These are phyloP conservation scores for Exophiala bonariae DNA, from an alignment of 2,329 filamentous ascomycete species.

Conservation along the genomic window DNA sequence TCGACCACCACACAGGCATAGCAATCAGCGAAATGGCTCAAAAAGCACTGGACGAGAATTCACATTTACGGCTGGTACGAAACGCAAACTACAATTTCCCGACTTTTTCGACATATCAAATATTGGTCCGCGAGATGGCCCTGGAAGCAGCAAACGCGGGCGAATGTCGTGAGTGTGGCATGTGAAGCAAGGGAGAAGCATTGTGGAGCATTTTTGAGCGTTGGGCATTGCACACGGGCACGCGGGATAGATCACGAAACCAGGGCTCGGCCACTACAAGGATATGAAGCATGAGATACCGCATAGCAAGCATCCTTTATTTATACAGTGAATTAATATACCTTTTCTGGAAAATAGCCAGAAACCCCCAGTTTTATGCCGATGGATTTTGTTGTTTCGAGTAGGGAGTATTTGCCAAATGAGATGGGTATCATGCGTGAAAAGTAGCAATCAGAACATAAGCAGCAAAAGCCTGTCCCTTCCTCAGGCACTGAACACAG, in stretches of 20 bases:
- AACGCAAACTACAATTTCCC: constrained; percentile 47
- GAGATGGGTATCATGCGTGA: no score
- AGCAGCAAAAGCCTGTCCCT: no score
- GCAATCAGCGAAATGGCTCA: constrained; percentile 37
- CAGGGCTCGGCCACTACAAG: background rate
- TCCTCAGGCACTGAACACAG: no score
- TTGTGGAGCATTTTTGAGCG: background rate
- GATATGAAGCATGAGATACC: constrained; percentile 21
- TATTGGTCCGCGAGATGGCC: constrained; percentile 41
- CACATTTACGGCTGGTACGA: constrained; percentile 43
- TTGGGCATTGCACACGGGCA: background rate
- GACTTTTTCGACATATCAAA: constrained; percentile 53
- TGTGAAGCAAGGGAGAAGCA: background rate
- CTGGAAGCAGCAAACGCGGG: constrained; percentile 42
- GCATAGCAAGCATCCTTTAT: constrained; percentile 22
- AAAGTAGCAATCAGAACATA: no score
- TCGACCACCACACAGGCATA: constrained; percentile 41
- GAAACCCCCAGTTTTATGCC: no score
- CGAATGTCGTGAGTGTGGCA: constrained; percentile 36
- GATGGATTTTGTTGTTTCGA: no score
- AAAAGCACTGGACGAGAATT: constrained; percentile 40
- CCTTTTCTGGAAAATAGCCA: no score
- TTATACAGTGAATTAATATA: background rate
- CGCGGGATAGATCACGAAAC: background rate
- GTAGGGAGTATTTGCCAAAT: no score